A percentile compares a stretch with the other conserved stretches of the same genome.
Evolutionary conservation across 2,329 filamentous ascomycete species (phyloP).

Genomic region (Aureobasidium melanogenum): DNA sequence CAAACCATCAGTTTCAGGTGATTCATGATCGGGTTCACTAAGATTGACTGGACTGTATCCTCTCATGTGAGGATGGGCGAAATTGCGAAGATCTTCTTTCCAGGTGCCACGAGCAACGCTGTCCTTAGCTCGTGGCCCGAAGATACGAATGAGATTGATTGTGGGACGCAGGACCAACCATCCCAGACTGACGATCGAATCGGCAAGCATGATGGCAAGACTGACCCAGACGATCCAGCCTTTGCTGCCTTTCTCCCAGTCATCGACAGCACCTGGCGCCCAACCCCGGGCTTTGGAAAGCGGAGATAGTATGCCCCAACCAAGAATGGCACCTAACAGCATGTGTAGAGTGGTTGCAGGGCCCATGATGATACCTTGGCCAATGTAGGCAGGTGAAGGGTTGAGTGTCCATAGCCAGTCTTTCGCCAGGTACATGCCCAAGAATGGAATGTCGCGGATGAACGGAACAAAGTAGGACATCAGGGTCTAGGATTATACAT

Average conservation of each 20-base stretch:
- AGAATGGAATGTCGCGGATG: conserved; percentile 76
- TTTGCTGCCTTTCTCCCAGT: conserved; percentile 90
- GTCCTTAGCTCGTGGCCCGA: conserved; percentile 26
- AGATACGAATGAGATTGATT: conserved; percentile 37
- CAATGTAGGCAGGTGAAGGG: conserved; percentile 92
- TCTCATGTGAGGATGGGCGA: conserved; percentile 26
- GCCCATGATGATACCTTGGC: conserved; percentile 98
- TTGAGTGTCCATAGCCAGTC: conserved; percentile 95
- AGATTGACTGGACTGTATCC: conserved; percentile 32
- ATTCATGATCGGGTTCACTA: conserved; percentile 17
- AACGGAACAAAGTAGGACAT: conserved; percentile 84
- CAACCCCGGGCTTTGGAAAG: conserved; percentile 77
- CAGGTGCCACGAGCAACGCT: conserved; percentile 19
- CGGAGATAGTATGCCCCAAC: conserved; percentile 86
- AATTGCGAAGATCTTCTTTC: conserved; percentile 24
- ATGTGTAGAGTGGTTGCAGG: conserved; percentile 92
- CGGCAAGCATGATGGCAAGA: conserved; percentile 90
- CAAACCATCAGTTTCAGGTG: neutral
- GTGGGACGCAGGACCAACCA: conserved; percentile 64
- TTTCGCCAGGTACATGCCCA: conserved; percentile 63
- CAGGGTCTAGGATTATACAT: conserved; percentile 53
- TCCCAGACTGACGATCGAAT: conserved; percentile 79
- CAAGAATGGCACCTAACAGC: conserved; percentile 78
- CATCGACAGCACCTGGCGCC: conserved; percentile 77
- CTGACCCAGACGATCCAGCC: conserved; percentile 99